Evolutionary conservation across 2,329 filamentous ascomycete genomes (phyloP).

Genomic region (Chaetomium olivaceum): DNA sequence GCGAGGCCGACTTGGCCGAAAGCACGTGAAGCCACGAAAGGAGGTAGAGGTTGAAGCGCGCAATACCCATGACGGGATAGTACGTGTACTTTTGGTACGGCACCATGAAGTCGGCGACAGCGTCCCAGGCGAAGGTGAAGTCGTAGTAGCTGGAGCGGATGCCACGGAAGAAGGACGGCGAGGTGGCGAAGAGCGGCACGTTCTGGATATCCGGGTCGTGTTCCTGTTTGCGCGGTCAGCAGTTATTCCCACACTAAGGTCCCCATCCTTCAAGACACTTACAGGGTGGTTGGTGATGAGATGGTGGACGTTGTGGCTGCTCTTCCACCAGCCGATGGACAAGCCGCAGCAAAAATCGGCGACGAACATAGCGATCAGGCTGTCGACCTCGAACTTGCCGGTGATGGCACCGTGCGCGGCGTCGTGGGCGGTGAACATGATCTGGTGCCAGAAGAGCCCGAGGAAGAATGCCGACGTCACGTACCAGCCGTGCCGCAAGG

Average conservation of each 20-base stretch:
- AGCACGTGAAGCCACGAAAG: slow-evolving; percentile 79
- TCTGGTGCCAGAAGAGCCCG: slow-evolving; percentile 88
- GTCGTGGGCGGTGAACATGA: slow-evolving; percentile 92
- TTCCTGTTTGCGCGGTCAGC: slow-evolving; percentile 78
- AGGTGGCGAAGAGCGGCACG: slow-evolving; percentile 84
- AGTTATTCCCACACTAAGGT: slow-evolving; percentile 58
- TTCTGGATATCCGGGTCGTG: slow-evolving; percentile 96
- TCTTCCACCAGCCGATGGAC: slow-evolving; percentile 96
- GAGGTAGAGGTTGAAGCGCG: slow-evolving; percentile 83
- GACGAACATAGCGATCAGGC: slow-evolving; percentile 83
- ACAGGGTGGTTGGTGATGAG: slow-evolving; percentile 86
- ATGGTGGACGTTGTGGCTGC: slow-evolving; percentile 94
- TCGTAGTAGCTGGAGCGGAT: slow-evolving; percentile 83
- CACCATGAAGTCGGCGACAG: slow-evolving; percentile 66
- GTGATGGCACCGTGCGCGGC: slow-evolving; percentile 97
- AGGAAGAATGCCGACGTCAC: slow-evolving; percentile 70
- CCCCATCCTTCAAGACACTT: background rate
- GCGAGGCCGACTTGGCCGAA: slow-evolving; percentile 64
- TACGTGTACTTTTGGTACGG: slow-evolving; percentile 78
- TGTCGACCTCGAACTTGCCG: slow-evolving; percentile 81
- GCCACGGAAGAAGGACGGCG: slow-evolving; percentile 73
- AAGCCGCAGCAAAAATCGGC: slow-evolving; percentile 88
- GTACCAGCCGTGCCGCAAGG: slow-evolving; percentile 67
- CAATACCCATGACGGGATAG: slow-evolving; percentile 77
- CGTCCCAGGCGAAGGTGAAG: slow-evolving; percentile 74